Evolutionary conservation across 1,139 yeast species (phyloP), one percentile per base, ranked within the genome.

Genomic region (Yamadazyma membranifaciens): DNA sequence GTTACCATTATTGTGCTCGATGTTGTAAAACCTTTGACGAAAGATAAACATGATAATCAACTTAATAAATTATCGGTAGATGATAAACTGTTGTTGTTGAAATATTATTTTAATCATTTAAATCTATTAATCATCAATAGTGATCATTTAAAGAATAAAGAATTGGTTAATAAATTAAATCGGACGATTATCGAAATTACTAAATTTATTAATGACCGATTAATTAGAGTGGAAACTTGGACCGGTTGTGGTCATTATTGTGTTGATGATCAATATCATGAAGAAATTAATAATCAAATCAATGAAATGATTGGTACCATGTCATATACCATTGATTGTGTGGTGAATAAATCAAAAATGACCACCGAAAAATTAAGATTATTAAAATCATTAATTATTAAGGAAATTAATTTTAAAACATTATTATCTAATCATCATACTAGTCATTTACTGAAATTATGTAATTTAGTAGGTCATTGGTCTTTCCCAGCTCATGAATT

Each of bases 401-500:
- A 55, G 4, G 74, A 69, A 40, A 62, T 78, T 34, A 69, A 72
- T 47, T 78, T 75, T 52, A 42, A 52, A 28, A 40, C 47, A 14
- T 51, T 71, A 41, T 57, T 71, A 39, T 46, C 56, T 6, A 49
- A 64, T 38, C 50, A 55, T 46, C 43, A 57, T 1, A 48, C 57
- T 7, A 45, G 45, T 10, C 70, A 66, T 45, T 54, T 67, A 30
- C 41, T 53, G 11, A 44, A 53, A 25, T 47, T 73, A 26, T 50
- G 80, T 43, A 65, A 65, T 45, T 54, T 62, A 32, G 72, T 72
- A 6, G 76, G 76, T 16, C 69, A 64, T 48, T 73, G 77, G 77
- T 76, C 78, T 41, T 84, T 84, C 56, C 82, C 83, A 14, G 87
- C 91, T 1, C 89, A 83, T 57, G 79, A 78, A 51, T 63, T 83